Base-by-base conservation (phyloP, 768 basidiomycete genomes). In the Xerocomellus amylosporus region DNA sequence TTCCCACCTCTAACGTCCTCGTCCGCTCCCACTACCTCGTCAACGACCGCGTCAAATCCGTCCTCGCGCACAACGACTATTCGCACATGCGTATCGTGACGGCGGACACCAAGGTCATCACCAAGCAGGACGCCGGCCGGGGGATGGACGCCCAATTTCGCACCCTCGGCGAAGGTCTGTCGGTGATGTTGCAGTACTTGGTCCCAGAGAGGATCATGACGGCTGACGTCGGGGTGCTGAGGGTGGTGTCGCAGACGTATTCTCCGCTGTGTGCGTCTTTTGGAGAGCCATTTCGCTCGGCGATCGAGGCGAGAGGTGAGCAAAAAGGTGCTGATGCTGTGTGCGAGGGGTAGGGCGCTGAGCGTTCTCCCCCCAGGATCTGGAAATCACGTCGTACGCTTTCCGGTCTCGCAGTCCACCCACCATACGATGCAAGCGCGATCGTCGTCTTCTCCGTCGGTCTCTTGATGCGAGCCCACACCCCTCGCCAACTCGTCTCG, bases 61-160 rank as follows among this genome's bases (percentile, higher is more conserved):
- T 98, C 55, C 79, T 98, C 53, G 64, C 76, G 49, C 74, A 86
- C 66, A 99, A 98, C 67, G 86, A 92, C 66, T 95, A 87, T 68
- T 80, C 82, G 28, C 85, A 87, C 24, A 79, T 98, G 51, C 85
- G 97, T 2, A 82, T 99, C 49, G 86, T 94, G 63, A 85, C 90
- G 15, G 88, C 90, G n/a, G 97, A 97, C 20, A 93, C 94, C 38
- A 96, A 97, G 70, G 85, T 93, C 13, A 89, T 98, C 71, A 82
- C 85, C 7, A 90, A 92, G 65, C 95, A 98, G 69, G 95, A 96
- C 55, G 83, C 82, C 2, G 83, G 79, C 2, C 81, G 81, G 41
- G 84, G 79, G 4, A 67, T 67, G 37, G 81, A 84, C 22, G 72
- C 84, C 19, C 73, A 71, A 17, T 93, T 89, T 70, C 81, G 91